Base-by-base conservation (phyloP, 768 basidiomycete genomes). In the Vararia minispora region DNA sequence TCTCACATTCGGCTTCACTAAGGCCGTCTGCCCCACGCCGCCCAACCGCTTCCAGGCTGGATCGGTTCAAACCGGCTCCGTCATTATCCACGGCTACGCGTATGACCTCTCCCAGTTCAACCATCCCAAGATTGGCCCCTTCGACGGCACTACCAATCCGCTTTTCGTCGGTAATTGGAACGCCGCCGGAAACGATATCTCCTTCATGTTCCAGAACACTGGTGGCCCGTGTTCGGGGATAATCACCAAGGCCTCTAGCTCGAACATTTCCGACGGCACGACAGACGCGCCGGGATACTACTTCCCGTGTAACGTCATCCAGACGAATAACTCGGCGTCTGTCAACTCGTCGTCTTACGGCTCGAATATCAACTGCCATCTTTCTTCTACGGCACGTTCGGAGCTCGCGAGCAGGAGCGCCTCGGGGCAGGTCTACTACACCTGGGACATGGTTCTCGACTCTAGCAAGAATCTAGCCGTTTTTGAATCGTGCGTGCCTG, bases 1-100 rank as follows among this genome's bases (percentile, higher is more conserved):
- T 74, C 69, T 99, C 55, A 99, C 95, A 9, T 99, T 99, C 62
- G 95, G 95, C 6, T 99, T 99, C 67, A 97, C 91, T 8, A 76
- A 89, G 53, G 63, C 78, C 38, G 95, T 98, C 29, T 99, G 95
- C 58, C 90, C 90, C 24, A 81, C 68, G 25, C 88, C 90, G 24
- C 72, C 84, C 27, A 76, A 82, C 44, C 77, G 90, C 12, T 92
- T 71, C 66, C 80, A 84, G 48, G 74, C 81, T 28, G 91, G 88
- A 26, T 65, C 68, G 18, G 76, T 90, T 42, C 77, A 78, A 33
- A 76, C 71, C 14, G 74, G 72, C 28, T 89, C 87, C 3, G 79
- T 97, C 43, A 79, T 95, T 60, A 90, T 97, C 52, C 88, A 98
- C 52, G 95, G 95, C 2, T 84, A 78, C 59, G 84, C 80, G 56